Conservation (phyloP, 371 early-diverging fungal genomes). For the Mortierella sp. region DNA sequence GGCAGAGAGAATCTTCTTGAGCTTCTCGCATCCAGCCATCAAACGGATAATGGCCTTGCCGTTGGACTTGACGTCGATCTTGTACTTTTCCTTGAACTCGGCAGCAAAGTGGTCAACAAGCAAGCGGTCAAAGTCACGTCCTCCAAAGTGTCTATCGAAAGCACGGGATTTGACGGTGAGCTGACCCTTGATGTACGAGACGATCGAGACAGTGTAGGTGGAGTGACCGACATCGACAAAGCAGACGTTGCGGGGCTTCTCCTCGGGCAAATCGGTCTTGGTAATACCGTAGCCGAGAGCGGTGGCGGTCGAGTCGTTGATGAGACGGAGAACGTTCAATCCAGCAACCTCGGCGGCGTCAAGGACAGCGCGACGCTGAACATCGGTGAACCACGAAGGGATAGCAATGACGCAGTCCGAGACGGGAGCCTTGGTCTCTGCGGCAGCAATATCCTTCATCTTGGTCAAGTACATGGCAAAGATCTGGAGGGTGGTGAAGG, state of each 20-base stretch:
- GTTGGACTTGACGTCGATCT: constrained; percentile 90
- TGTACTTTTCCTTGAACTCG: constrained; percentile 94
- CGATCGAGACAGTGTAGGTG: constrained; percentile 88
- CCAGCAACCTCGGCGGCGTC: constrained; percentile 93
- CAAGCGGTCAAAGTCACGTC: constrained; percentile 94
- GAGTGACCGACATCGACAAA: constrained; percentile 97
- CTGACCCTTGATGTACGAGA: constrained; percentile 94
- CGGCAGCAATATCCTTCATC: constrained; percentile 89
- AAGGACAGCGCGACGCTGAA: constrained; percentile 90
- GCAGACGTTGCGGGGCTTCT: constrained; percentile 91
- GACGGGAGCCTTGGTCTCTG: constrained; percentile 86
- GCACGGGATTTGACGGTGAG: constrained; percentile 91
- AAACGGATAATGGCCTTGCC: constrained; percentile 94
- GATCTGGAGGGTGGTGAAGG: constrained; percentile 91
- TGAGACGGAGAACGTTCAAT: constrained; percentile 91
- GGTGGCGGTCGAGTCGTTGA: constrained; percentile 93
- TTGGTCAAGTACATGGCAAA: constrained; percentile 94
- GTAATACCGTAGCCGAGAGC: constrained; percentile 98
- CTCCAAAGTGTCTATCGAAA: constrained; percentile 94
- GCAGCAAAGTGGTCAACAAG: constrained; percentile 86
- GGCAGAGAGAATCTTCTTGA: constrained; percentile 96
- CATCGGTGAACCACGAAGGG: constrained; percentile 95
- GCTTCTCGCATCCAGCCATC: constrained; percentile 91
- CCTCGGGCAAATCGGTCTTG: constrained; percentile 95
- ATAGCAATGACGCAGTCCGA: constrained; percentile 95